phyloP scores from a whole-genome alignment of 805 yeast genomes.

The Hanseniaspora hatyaiensis region DNA sequence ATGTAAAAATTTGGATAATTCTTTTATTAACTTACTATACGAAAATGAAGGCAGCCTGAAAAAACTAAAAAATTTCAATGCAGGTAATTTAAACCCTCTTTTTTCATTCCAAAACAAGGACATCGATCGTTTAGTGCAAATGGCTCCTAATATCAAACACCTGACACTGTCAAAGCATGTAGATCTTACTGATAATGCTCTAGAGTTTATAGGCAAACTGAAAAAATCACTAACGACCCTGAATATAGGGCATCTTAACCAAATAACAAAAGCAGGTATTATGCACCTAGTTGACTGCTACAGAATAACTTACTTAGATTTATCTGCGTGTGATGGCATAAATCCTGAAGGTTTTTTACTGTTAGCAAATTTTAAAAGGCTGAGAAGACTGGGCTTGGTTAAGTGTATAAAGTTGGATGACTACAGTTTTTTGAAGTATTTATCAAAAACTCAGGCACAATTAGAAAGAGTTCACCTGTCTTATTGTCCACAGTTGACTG shows the following conservation, averaged over 20 bases:
- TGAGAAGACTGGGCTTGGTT: conserved; percentile 10
- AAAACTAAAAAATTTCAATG: conserved; percentile 6
- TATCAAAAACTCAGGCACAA: conserved; percentile 3
- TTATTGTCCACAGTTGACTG: conserved; percentile 6
- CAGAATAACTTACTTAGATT: conserved; percentile 6
- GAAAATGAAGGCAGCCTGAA: neutral
- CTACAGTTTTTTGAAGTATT: neutral
- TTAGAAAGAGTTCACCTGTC: conserved; percentile 12
- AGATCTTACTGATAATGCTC: neutral
- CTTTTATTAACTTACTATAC: neutral
- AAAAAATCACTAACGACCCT: conserved; percentile 4
- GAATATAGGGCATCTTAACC: conserved; percentile 9
- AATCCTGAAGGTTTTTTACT: neutral
- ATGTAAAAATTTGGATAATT: conserved; percentile 11
- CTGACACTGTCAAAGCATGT: conserved; percentile 3
- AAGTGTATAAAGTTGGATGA: conserved; percentile 10
- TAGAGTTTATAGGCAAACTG: neutral
- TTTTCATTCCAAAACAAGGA: conserved; percentile 5
- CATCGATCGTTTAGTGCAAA: neutral
- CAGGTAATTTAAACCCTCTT: conserved; percentile 3
- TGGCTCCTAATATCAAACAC: conserved; percentile 12
- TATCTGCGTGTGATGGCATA: conserved; percentile 9
- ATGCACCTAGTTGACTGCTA: neutral
- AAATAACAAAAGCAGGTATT: neutral
- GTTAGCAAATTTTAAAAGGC: neutral